Conservation (phyloP, 345 rosid genomes). For the Gossypium herbaceum region DNA sequence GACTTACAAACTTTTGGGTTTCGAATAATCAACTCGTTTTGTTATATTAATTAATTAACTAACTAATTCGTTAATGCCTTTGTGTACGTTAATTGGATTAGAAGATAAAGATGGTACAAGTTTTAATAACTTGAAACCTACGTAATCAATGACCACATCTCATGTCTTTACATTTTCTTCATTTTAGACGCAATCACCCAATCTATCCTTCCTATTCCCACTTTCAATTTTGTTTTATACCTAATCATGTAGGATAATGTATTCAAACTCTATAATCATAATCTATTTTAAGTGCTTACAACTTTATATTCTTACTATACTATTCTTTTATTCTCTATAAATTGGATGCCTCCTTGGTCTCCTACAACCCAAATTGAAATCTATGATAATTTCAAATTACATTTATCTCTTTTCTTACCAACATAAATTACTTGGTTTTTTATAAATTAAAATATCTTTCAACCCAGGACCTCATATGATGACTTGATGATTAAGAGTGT, state of each 20-base stretch:
- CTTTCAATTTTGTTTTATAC: neutral
- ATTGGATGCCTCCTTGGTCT: no score
- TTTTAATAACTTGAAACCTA: neutral
- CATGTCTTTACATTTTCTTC: neutral
- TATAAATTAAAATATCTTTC: no score
- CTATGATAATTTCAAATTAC: no score
- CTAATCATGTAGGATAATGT: no score
- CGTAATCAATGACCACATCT: conserved; percentile 2
- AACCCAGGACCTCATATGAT: no score
- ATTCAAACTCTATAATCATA: no score
- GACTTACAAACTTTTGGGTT: neutral
- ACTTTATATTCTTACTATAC: no score
- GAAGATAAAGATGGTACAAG: neutral
- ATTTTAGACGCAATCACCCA: neutral
- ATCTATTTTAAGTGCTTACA: no score
- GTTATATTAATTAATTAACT: neutral
- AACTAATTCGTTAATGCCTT: neutral
- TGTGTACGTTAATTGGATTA: neutral
- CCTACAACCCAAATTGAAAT: no score
- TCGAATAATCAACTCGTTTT: neutral
- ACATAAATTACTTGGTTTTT: no score
- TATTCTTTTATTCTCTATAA: no score
- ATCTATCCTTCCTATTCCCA: neutral
- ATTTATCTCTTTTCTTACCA: no score
- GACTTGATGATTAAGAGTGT: rapidly evolving